Base-by-base conservation (phyloP, 2,329 filamentous ascomycete species). In the Canariomyces notabilis region DNA sequence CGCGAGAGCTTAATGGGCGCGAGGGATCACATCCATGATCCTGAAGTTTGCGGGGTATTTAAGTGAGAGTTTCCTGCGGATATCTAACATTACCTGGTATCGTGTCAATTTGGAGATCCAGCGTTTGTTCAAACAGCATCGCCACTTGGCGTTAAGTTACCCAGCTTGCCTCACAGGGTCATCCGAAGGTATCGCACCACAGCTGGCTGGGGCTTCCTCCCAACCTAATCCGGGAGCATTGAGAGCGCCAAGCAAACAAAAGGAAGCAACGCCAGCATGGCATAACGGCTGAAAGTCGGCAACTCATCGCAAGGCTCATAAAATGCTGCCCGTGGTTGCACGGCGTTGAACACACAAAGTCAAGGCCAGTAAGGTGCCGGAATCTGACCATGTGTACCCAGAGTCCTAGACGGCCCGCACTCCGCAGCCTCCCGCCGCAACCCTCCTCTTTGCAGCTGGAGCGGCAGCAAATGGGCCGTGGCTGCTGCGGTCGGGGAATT, bases 401-500 rank as follows among this genome's bases (percentile, higher is more conserved):
- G n/a, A n/a, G n/a, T n/a, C n/a, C n/a, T n/a, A 36, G 20, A 22
- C 22, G 35, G 6, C 18, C 18, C 35, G 35, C 35, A 37, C 18
- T 12, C 14, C n/a, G n/a, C n/a, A n/a, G n/a, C n/a, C n/a, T n/a
- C 11, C 7, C n/a, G 35, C 14, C 35, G 33, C 35, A 18, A 26
- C 23, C n/a, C 8, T 32, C 19, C 32, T 15, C 33, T 23, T 32
- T 50, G 48, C 48, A 50, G 43, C 36, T 31, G 47, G 37, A 46
- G 38, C 43, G 42, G 49, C 39, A 41, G 49, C 37, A 41, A 48
- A 49, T 45, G 48, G n/a, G n/a, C n/a, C n/a, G n/a, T n/a, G n/a
- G 46, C 41, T 16, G 33, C 32, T 37, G 31, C 20, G 22, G 32
- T 48, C 54, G 54, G 54, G 54, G 52, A 53, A 55, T 48, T 55